Base-by-base conservation (phyloP, 192 early-diverging fungal species). In the Umbelopsis isabellina region DNA sequence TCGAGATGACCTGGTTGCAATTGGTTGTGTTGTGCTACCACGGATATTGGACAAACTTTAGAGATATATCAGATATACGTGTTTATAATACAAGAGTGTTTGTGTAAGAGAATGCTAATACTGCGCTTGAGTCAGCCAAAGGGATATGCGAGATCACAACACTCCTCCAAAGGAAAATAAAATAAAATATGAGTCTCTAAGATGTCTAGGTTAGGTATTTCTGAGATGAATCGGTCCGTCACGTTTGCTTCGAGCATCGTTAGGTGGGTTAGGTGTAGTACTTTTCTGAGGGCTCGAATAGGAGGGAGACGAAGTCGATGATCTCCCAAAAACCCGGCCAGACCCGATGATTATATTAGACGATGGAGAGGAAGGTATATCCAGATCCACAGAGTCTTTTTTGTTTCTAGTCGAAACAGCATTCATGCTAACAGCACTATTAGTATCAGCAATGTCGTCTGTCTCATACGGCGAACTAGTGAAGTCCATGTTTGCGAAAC, bases 261-360 rank as follows among this genome's bases (percentile, higher is more conserved):
- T 61, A 16, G 23, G 15, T 27, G 27, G 33, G 55, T 27, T 61
- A 18, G 55, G 55, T 35, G 55, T 61, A 25, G 4, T 61, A 30
- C 27, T 35, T 61, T 30, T 33, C 15, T 61, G 21, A 16, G 11
- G 30, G 30, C 55, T 61, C 13, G 55, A 27, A 61, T 27, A 61
- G 0, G 55, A 30, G 27, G 33, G 33, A 37, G 55, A 15, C 3
- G 55, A 61, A 0, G 27, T 30, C 2, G 33, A 37, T 22, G 76
- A 78, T 46, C 76, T 58, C 25, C 76, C 76, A 69, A 78, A 78
- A 1, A 78, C 76, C 30, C 76, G 68, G 6, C 76, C 76, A 21
- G 76, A 65, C 4, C 76, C 76, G 55, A 73, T 69, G 1, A 78
- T 47, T 1, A 73, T 45, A 22, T 55, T 61, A 8, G 69, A 68